These are phyloP conservation scores for Ceratocystis ficicola DNA, from an alignment of 2,329 filamentous ascomycete genomes.

Conservation along the genomic window DNA sequence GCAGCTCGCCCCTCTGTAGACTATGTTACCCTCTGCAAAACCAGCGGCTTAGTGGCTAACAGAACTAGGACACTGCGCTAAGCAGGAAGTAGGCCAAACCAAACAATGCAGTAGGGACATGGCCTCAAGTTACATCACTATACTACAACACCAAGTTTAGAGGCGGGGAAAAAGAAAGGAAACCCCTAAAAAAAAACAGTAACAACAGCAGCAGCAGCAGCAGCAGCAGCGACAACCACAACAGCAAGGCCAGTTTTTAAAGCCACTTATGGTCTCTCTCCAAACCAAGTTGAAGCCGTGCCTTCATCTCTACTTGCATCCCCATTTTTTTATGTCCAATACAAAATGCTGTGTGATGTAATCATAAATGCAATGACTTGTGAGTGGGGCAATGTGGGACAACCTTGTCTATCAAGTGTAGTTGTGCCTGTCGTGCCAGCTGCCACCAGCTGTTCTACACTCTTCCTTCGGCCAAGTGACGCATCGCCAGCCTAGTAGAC, in stretches of 20 bases:
- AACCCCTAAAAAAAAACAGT: no score
- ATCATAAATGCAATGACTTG: not conserved
- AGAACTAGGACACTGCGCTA: not conserved
- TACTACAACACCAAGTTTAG: no score
- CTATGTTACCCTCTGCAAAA: not conserved
- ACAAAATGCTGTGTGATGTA: not conserved
- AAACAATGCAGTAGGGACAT: no score
- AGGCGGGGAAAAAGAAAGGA: no score
- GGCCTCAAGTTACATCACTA: no score
- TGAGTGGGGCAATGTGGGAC: slow-evolving; percentile 4
- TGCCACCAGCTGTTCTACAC: slow-evolving; percentile 1
- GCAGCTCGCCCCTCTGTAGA: not conserved
- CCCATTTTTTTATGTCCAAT: no score
- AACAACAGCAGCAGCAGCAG: no score
- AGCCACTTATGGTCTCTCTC: no score
- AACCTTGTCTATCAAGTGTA: not conserved
- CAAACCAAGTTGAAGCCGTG: no score
- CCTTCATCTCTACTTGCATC: no score
- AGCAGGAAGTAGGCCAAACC: not conserved
- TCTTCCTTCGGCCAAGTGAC: slow-evolving; percentile 6
- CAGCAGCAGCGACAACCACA: no score
- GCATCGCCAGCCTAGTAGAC: slow-evolving; percentile 1
- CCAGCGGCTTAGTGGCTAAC: not conserved
- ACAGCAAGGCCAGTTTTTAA: no score
- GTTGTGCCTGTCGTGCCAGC: not conserved